These are phyloP conservation scores for Gossypium turneri DNA, from an alignment of 345 rosid genomes.

Conservation along the genomic window DNA sequence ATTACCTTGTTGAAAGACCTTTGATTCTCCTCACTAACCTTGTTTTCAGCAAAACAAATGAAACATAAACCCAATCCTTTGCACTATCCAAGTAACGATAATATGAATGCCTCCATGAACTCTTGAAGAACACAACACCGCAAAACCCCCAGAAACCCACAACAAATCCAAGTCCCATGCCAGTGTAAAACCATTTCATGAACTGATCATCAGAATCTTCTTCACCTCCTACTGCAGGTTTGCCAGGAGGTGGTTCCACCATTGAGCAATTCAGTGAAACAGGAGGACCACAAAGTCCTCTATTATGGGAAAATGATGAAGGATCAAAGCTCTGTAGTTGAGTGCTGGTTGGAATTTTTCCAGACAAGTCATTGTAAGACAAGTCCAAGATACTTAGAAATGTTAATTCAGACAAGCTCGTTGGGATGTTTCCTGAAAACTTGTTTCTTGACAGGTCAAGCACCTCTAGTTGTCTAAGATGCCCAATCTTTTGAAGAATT, in stretches of 20 bases:
- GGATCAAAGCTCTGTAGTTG: constrained; percentile 13
- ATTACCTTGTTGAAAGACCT: neutral
- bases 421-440: constrained; percentile 31
- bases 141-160: neutral
- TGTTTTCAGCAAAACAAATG: neutral
- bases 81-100: neutral
- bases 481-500: constrained; percentile 26
- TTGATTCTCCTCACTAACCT: neutral
- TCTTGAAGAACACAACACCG: neutral
- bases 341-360: constrained; percentile 11
- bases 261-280: neutral
- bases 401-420: neutral
- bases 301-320: neutral
- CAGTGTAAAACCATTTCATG: neutral
- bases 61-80: neutral
- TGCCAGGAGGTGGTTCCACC: neutral
- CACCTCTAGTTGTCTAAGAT: constrained; percentile 11
- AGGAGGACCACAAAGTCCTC: neutral
- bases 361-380: constrained; percentile 9
- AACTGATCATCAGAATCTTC: neutral
- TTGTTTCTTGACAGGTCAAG: constrained; percentile 36
- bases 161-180: neutral
- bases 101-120: constrained; percentile 5
- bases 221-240: neutral
- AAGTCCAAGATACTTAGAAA: neutral